A percentile compares a stretch with the other conserved stretches of the same genome.
These are phyloP conservation scores for Clavispora phyllophila DNA, from an alignment of 805 yeast genomes.

Conservation along the genomic window DNA sequence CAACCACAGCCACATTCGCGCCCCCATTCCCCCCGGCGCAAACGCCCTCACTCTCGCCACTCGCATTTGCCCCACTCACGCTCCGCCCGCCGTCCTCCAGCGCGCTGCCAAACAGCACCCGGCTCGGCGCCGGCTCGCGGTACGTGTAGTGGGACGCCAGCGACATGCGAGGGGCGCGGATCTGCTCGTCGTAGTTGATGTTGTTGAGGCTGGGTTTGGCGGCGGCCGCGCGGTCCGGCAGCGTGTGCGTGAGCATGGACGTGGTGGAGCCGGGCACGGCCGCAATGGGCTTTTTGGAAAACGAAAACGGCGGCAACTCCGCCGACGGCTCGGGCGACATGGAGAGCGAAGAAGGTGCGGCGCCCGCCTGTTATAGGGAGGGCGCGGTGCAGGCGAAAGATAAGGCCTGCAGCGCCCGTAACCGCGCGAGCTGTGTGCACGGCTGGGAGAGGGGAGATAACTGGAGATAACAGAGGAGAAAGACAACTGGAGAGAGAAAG, in stretches of 20 bases:
- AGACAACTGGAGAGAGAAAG: too few relatives aligned
- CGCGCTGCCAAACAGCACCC: neutral
- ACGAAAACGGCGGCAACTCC: slow-evolving; percentile 16
- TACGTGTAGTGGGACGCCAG: slow-evolving; percentile 25
- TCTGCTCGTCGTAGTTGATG: slow-evolving; percentile 48
- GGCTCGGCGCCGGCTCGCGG: slow-evolving; percentile 9
- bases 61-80: too few relatives aligned
- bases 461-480: too few relatives aligned
- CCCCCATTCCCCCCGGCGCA: too few relatives aligned
- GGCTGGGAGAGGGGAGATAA: too few relatives aligned
- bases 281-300: slow-evolving; percentile 14
- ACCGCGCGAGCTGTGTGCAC: too few relatives aligned
- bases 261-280: neutral
- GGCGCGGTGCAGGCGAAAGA: neutral
- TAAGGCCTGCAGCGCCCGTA: neutral
- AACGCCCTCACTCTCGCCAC: too few relatives aligned
- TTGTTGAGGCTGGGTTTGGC: slow-evolving; percentile 13
- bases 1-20: too few relatives aligned
- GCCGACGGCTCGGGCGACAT: slow-evolving; percentile 2
- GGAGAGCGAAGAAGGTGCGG: too few relatives aligned
- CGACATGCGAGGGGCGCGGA: slow-evolving; percentile 52
- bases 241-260: neutral
- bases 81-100: too few relatives aligned
- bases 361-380: too few relatives aligned
- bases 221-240: slow-evolving; percentile 2